Evolutionary conservation across 352 stramenopile species (phyloP), one percentile per base, ranked within the genome.

Genomic region (Pilasporangium apinafurcum): DNA sequence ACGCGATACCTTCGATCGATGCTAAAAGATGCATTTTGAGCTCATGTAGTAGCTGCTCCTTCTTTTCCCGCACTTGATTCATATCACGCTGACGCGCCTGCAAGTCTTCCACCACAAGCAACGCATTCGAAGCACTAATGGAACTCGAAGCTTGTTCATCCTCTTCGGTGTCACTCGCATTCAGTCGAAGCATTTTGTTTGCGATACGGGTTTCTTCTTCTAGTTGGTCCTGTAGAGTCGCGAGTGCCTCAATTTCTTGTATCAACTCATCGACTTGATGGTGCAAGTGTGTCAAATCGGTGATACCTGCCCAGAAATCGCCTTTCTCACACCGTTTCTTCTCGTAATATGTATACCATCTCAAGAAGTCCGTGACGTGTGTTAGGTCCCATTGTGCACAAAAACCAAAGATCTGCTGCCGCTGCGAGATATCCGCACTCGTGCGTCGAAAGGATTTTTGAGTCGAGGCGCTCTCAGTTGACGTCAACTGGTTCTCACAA

Each of bases 331-430:
- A 37, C 10, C 14, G 17, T 16, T 51, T 30, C 22, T 48, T 51
- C 20, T 65, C 54, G 17, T 71, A 61, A 2, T 68, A 68, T 22
- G 54, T 56, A 53, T 85, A 83, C 65, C 73, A 89, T 18, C 70
- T 57, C 53, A 89, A 32, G 24, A 86, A 68, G 26, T 77, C 70
- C 0, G 44, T 54, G 22, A 89, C 49, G 14, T 45, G 59, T 22
- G 59, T 40, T 2, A 86, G 48, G 44, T 84, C 63, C 76, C 76
- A 88, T 43, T 83, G 57, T 24, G 44, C 49, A 18, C 72, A 86
- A 48, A 86, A 86, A 6, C 17, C 48, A 28, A 89, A 83, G 21
- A 83, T 41, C 37, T 75, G 55, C 27, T 61, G 53, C 24, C 72
- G 68, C 8, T 61, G 51, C 17, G 68, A 72, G 16, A 84, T 39